Base-by-base conservation (phyloP, 2,329 filamentous ascomycete species). In the Aspergillus fumigatiaffinis region DNA sequence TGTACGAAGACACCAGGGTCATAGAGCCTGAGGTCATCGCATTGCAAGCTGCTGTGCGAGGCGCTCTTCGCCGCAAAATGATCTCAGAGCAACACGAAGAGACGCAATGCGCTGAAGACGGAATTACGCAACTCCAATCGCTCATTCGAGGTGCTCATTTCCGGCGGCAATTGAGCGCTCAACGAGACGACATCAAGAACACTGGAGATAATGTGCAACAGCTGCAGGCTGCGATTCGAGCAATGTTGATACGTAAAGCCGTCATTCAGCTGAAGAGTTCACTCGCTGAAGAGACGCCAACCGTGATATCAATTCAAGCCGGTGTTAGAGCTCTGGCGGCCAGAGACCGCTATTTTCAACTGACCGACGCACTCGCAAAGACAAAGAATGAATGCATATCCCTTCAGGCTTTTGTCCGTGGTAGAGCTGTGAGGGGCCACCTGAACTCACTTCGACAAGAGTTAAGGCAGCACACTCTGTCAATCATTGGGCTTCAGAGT, bases 71-170 rank as follows among this genome's bases (percentile, higher is more conserved):
- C 21, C 60, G 65, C 1, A 57, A 49, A 20, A 29, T 51, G 12
- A 23, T 65, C 41, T 59, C 55, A 4, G 51, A 60, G 12, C 60
- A 70, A 28, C 62, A 63, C 35, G 63, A 70, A 51, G 55, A 66
- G 41, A 67, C 64, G 57, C 84, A 55, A 29, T 72, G 79, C 62
- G 76, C 79, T 53, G 75, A 82, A 63, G 78, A 78, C 32, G 77
- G 81, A 52, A 80, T 89, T 42, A 76, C 79, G 58, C 76, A 78
- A 50, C 79, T 91, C 47, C 89, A 92, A 75, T 84, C 87, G 55
- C 82, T 83, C 44, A 82, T 86, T 63, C 83, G 89, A 58, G 90
- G 89, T 66, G 82, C 85, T 76, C 73, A 91, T 57, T 72, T 86
- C 61, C 82, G 90, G 65, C 80, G 76, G 59, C 60, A 72, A 25